phyloP scores from a whole-genome alignment of 257 asterid species.

The Apocynum venetum region DNA sequence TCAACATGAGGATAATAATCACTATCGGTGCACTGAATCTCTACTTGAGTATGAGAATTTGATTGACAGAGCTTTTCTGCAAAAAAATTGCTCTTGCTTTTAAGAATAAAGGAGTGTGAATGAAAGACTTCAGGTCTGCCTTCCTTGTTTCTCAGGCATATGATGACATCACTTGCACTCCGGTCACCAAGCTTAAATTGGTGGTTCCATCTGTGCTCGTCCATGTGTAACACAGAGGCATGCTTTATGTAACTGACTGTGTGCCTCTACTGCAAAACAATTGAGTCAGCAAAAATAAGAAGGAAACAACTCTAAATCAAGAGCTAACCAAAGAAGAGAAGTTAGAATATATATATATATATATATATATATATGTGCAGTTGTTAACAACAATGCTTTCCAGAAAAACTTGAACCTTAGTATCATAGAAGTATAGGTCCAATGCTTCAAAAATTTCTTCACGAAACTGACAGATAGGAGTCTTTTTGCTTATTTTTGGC shows the following conservation, averaged over 20 bases:
- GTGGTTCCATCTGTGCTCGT: constrained; percentile 21
- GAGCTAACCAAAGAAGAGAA: neutral
- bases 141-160: constrained; percentile 34
- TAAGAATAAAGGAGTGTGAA: constrained; percentile 42
- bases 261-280: constrained; percentile 5
- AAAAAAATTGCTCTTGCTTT: constrained; percentile 43
- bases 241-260: constrained; percentile 14
- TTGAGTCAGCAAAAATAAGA: neutral
- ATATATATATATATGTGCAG: neutral
- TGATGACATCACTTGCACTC: constrained; percentile 29
- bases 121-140: constrained; percentile 40
- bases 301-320: neutral
- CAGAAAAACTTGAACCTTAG: no score
- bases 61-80: constrained; percentile 38
- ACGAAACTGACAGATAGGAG: neutral
- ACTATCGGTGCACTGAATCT: constrained; percentile 37
- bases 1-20: constrained; percentile 39
- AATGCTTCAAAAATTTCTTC: neutral
- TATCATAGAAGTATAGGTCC: neutral
- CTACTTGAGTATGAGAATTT: constrained; percentile 25
- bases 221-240: constrained; percentile 35
- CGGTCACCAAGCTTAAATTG: constrained; percentile 39
- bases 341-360: neutral
- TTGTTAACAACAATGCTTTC: neutral
- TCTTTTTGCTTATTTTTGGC: neutral